These are phyloP conservation scores for Schizosaccharomyces osmophilus DNA, from an alignment of 805 yeast species.

Conservation along the genomic window DNA sequence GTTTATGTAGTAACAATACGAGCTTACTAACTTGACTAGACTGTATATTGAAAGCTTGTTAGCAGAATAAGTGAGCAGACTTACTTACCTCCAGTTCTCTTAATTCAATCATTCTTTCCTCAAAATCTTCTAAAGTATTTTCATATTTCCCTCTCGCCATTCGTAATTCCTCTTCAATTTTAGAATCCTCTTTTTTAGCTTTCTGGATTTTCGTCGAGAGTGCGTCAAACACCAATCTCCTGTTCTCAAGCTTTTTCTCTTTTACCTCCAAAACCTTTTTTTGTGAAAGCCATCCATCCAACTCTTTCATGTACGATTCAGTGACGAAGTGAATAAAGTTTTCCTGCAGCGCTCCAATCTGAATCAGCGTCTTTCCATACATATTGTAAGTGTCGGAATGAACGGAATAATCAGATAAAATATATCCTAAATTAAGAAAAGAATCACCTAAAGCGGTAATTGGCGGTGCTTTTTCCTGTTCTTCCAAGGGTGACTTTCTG, in stretches of 20 bases:
- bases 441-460: not conserved
- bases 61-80: not conserved
- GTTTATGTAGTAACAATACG: not conserved
- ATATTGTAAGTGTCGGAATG: not conserved
- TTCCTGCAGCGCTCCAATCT: not conserved
- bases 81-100: conserved; percentile 2
- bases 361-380: not conserved
- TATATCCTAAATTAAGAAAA: not conserved
- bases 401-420: not conserved
- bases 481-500: not conserved
- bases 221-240: conserved; percentile 10
- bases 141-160: conserved; percentile 10
- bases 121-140: conserved; percentile 10
- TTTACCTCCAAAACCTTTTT: not conserved
- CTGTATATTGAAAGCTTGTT: not conserved
- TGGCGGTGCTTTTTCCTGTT: not conserved
- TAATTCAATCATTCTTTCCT: conserved; percentile 7
- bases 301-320: not conserved
- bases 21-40: not conserved
- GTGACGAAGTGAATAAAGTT: not conserved
- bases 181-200: conserved; percentile 9
- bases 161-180: conserved; percentile 11
- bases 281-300: not conserved
- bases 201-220: conserved; percentile 9
- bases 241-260: conserved; percentile 8